phyloP scores from a whole-genome alignment of 2,329 filamentous ascomycete species.

The Teratosphaeria epicoccoides region DNA sequence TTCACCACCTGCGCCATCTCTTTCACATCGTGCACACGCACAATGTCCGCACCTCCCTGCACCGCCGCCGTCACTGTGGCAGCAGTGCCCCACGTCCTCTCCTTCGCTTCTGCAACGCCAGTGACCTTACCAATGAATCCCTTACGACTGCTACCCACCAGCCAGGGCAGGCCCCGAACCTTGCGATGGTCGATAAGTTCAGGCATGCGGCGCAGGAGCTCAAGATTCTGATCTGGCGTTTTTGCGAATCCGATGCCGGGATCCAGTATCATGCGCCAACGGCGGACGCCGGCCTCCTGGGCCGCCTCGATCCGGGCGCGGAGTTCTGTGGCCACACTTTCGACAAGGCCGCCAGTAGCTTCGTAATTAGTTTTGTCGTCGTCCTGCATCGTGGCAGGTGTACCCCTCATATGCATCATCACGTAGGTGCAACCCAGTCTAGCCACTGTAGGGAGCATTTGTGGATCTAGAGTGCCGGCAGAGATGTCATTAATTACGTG shows the following conservation, averaged over 20 bases:
- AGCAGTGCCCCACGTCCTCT: slow-evolving; percentile 76
- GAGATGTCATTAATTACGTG: slow-evolving; percentile 95
- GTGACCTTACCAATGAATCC: slow-evolving; percentile 77
- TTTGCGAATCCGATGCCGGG: slow-evolving; percentile 94
- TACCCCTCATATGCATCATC: slow-evolving; percentile 91
- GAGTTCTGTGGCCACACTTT: slow-evolving; percentile 58
- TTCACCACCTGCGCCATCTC: slow-evolving; percentile 77
- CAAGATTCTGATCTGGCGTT: slow-evolving; percentile 66
- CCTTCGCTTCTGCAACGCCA: slow-evolving; percentile 57
- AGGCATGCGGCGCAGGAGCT: slow-evolving; percentile 61
- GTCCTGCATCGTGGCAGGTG: slow-evolving; percentile 66
- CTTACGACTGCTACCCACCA: slow-evolving; percentile 83
- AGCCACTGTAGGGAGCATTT: slow-evolving; percentile 75
- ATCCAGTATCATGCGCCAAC: slow-evolving; percentile 92
- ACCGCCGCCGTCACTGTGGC: slow-evolving; percentile 79
- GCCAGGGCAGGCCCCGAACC: slow-evolving; percentile 66
- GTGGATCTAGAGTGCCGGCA: slow-evolving; percentile 63
- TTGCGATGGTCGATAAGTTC: slow-evolving; percentile 54
- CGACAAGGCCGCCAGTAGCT: slow-evolving; percentile 46
- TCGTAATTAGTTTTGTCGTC: slow-evolving; percentile 51
- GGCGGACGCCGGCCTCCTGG: slow-evolving; percentile 68
- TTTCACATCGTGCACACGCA: slow-evolving; percentile 79
- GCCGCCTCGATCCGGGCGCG: slow-evolving; percentile 60
- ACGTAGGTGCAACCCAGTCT: slow-evolving; percentile 66
- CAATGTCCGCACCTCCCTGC: slow-evolving; percentile 78